Conservation (phyloP, 768 basidiomycete species). For the Auricularia cornea region DNA sequence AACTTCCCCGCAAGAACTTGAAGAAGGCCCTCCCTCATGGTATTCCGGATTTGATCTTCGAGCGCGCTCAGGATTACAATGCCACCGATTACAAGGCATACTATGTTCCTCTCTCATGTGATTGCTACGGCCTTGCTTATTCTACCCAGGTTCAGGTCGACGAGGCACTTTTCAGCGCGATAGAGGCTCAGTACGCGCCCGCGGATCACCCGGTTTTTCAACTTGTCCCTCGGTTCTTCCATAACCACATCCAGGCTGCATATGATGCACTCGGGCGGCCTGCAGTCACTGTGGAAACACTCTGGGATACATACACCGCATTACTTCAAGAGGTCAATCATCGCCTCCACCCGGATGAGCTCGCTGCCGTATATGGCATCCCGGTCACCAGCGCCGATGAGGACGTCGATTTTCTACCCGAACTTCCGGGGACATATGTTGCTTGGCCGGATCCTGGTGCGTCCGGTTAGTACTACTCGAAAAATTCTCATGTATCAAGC, state of each 20-base stretch:
- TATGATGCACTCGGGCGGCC: constrained; percentile 19
- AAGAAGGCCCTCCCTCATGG: constrained; percentile 35
- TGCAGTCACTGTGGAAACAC: constrained; percentile 11
- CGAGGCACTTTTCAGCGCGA: constrained; percentile 12
- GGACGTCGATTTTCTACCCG: neutral
- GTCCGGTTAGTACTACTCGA: neutral
- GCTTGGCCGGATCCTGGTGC: neutral
- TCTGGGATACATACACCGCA: constrained; percentile 14
- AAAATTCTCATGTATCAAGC: neutral
- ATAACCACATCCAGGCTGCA: constrained; percentile 7
- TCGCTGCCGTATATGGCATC: neutral
- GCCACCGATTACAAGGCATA: constrained; percentile 28
- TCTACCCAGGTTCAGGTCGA: constrained; percentile 15
- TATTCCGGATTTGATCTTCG: constrained; percentile 26
- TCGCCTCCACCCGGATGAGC: neutral
- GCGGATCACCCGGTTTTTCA: constrained; percentile 27
- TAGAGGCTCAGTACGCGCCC: constrained; percentile 21
- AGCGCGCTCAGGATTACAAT: constrained; percentile 20
- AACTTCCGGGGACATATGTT: neutral
- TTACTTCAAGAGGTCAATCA: neutral
- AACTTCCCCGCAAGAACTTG: constrained; percentile 15
- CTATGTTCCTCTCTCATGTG: neutral
- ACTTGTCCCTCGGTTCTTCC: constrained; percentile 25
- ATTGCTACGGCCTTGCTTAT: neutral
- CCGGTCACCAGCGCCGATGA: neutral